These are phyloP conservation scores for Carnegiea gigantea DNA, from an alignment of 179 eudicot species.

Conservation along the genomic window DNA sequence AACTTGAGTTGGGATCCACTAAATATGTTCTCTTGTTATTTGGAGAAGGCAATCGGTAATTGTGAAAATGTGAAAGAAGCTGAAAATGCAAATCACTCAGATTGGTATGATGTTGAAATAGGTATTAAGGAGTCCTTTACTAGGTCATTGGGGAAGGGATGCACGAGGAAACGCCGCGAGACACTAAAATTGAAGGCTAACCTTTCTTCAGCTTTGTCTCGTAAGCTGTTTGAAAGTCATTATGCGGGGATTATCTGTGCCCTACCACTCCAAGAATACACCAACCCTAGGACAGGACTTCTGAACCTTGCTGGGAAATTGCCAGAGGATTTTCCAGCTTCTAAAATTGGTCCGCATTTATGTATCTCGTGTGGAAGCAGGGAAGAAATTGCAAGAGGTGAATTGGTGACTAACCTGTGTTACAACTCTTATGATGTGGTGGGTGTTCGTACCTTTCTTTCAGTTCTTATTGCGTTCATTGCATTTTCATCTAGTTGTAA, in stretches of 20 bases:
- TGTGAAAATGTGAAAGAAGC: constrained; percentile 34
- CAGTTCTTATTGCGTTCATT: constrained; percentile 5
- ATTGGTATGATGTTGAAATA: constrained; percentile 85
- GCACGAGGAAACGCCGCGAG: constrained; percentile 45
- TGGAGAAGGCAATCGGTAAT: constrained; percentile 45
- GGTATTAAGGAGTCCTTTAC: constrained; percentile 52
- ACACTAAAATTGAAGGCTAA: constrained; percentile 61
- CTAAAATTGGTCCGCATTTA: constrained; percentile 71
- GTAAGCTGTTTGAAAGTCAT: constrained; percentile 56
- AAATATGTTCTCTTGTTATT: constrained; percentile 58
- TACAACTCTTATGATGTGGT: constrained; percentile 71
- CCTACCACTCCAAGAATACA: constrained; percentile 78
- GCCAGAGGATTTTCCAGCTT: constrained; percentile 53
- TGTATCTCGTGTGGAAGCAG: constrained; percentile 64
- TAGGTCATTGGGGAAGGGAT: constrained; percentile 48
- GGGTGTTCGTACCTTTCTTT: constrained; percentile 19
- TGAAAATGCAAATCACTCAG: constrained; percentile 46
- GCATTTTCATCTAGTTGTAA: neutral
- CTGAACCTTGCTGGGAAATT: constrained; percentile 67
- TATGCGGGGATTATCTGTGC: constrained; percentile 52
- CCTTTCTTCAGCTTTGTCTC: constrained; percentile 59
- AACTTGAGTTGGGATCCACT: constrained; percentile 79
- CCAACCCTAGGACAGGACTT: constrained; percentile 65
- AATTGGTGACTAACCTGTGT: constrained; percentile 61
- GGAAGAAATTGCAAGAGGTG: constrained; percentile 66